These are phyloP conservation scores for Phytomonas sp. DNA, from an alignment of 208 protist genomes.

Conservation along the genomic window DNA sequence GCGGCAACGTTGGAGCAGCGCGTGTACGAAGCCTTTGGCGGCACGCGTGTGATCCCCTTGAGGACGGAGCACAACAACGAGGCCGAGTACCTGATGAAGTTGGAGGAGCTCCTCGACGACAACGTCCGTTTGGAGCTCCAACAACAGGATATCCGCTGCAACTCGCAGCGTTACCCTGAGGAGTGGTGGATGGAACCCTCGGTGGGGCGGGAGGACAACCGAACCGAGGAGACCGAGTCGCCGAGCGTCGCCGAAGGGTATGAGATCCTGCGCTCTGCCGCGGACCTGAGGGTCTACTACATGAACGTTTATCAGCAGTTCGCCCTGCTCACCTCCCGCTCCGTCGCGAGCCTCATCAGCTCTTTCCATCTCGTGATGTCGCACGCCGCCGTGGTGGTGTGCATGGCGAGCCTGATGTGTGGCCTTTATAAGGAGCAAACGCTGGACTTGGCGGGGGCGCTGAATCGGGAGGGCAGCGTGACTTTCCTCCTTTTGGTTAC, in stretches of 20 bases:
- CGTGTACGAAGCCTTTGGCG: slow-evolving; percentile 36
- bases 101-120: slow-evolving; percentile 77
- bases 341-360: slow-evolving; percentile 46
- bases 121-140: slow-evolving; percentile 42
- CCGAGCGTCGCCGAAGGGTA: slow-evolving; percentile 13
- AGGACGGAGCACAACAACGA: slow-evolving; percentile 48
- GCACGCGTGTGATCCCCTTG: slow-evolving; percentile 27
- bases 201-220: slow-evolving; percentile 13
- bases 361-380: slow-evolving; percentile 78
- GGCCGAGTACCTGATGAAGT: slow-evolving; percentile 83
- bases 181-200: neutral
- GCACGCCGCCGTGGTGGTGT: slow-evolving; percentile 72
- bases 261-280: slow-evolving; percentile 39
- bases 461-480: slow-evolving; percentile 83
- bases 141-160: neutral
- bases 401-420: slow-evolving; percentile 67
- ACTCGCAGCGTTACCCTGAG: neutral
- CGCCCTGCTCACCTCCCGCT: slow-evolving; percentile 58
- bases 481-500: slow-evolving; percentile 84
- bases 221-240: slow-evolving; percentile 11
- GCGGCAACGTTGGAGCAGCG: slow-evolving; percentile 46
- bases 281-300: slow-evolving; percentile 64
- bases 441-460: slow-evolving; percentile 71
- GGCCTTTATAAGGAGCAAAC: slow-evolving; percentile 72
- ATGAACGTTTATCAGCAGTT: slow-evolving; percentile 83